phyloP scores from a whole-genome alignment of 768 basidiomycete species.

The Mycena vulgaris region DNA sequence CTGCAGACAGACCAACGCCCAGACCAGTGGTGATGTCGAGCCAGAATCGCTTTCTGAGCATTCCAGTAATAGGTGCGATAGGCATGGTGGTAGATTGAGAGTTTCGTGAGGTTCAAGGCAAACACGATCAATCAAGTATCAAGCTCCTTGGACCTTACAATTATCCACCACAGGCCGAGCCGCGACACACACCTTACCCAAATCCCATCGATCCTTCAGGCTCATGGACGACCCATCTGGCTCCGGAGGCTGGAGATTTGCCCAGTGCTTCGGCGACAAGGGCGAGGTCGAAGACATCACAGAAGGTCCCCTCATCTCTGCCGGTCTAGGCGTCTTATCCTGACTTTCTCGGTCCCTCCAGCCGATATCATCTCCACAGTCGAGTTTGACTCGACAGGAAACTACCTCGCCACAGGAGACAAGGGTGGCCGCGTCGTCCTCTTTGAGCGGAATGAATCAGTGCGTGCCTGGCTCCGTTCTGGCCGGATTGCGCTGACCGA shows the following conservation, averaged over 20 bases:
- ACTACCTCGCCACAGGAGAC: conserved; percentile 99
- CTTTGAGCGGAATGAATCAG: conserved; percentile 98
- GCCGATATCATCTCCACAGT: conserved; percentile 99
- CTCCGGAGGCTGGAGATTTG: conserved; percentile 97
- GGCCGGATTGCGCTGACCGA: conserved; percentile 39
- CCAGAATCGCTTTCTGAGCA: conserved; percentile 94
- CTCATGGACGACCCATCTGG: conserved; percentile 90
- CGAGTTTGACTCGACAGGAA: conserved; percentile 99
- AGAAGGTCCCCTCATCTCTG: conserved; percentile 76
- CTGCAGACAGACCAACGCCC: conserved; percentile 82
- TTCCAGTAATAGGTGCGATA: conserved; percentile 94
- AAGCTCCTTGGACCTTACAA: conserved; percentile 43
- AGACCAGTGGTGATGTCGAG: conserved; percentile 83
- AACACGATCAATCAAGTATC: conserved; percentile 41
- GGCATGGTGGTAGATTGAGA: conserved; percentile 64
- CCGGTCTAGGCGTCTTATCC: conserved; percentile 27
- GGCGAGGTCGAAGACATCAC: conserved; percentile 99
- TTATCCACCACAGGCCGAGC: background rate
- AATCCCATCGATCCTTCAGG: conserved; percentile 43
- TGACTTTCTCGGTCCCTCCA: conserved; percentile 51
- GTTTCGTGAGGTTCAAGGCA: background rate
- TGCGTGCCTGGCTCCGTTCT: conserved; percentile 58
- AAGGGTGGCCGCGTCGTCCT: conserved; percentile 99
- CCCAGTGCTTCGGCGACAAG: conserved; percentile 99
- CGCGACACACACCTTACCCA: background rate